Base-by-base conservation (phyloP, 2,329 filamentous ascomycete genomes). In the Neoarthrinium moseri region DNA sequence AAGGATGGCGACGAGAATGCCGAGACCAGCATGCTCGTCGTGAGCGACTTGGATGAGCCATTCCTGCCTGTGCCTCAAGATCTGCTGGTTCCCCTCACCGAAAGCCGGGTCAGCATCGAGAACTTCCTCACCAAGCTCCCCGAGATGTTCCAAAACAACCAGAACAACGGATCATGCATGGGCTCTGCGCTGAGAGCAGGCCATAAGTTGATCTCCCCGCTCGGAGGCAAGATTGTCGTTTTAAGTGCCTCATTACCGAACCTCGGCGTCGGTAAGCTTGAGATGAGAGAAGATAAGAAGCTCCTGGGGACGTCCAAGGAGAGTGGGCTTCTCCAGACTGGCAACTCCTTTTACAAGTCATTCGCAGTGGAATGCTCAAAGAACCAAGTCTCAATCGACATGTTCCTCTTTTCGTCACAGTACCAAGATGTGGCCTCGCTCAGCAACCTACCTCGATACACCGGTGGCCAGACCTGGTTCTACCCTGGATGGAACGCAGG, bases 301-400 rank as follows among this genome's bases (percentile, higher is more conserved):
- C 71, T 95, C 13, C 75, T 99, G 20, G 94, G 94, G 27, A 99
- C 94, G 1, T 91, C 86, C 55, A 96, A 96, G 68, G 94, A 99
- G 66, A 90, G 82, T 54, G 76, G 80, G 51, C 78, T 99, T 24
- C 74, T 99, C 43, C 92, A 97, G 66, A 96, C 94, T 0, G 88
- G 83, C 32, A 96, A 91, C 72, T 91, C 89, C 62, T 99, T 97
- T 70, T 99, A 97, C 79, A 99, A 99, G 77, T 95, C 89, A 60
- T 99, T 99, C 61, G 94, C 94, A 0, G 94, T 99, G 3, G 94
- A 99, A 65, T 99, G 94, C 69, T 96, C 91, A 29, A 99, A 99
- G 75, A 95, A 95, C 56, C 94, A 99, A 68, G 94, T 99, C 22
- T 97, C 91, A 0, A 91, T 99, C 56, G 91, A 96, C 66, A 96